These are phyloP conservation scores for Termitomyces sp. DNA, from an alignment of 768 basidiomycete genomes.

Conservation along the genomic window DNA sequence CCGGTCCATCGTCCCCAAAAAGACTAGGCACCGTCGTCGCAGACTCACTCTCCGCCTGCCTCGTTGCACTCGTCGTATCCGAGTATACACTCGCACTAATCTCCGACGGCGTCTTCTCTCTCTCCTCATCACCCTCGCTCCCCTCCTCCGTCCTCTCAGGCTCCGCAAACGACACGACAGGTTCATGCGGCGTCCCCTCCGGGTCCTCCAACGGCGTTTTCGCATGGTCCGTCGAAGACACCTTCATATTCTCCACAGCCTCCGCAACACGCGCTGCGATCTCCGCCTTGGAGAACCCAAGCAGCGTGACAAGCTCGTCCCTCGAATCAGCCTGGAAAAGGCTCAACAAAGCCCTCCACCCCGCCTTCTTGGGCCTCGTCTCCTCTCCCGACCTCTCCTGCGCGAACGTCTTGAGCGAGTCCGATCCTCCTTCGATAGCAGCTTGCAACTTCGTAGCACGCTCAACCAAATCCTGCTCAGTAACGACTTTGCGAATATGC, in stretches of 20 bases:
- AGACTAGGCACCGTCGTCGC: conserved; percentile 85
- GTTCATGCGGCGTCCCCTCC: conserved; percentile 55
- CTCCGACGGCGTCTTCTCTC: conserved; percentile 68
- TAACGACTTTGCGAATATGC: conserved; percentile 74
- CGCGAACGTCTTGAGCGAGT: conserved; percentile 66
- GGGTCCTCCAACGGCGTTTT: conserved; percentile 36
- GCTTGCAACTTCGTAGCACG: conserved; percentile 66
- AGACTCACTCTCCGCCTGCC: conserved; percentile 67
- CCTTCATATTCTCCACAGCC: conserved; percentile 75
- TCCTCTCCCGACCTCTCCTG: conserved; percentile 48
- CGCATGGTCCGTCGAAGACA: conserved; percentile 33
- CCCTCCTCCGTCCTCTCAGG: conserved; percentile 54
- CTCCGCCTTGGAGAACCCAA: conserved; percentile 92
- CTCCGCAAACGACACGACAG: conserved; percentile 84
- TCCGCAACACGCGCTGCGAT: conserved; percentile 76
- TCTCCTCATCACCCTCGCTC: conserved; percentile 32
- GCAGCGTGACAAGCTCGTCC: conserved; percentile 84
- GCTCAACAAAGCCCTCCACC: conserved; percentile 87
- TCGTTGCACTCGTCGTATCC: conserved; percentile 55
- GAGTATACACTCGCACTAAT: conserved; percentile 63
- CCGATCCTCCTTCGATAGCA: conserved; percentile 50
- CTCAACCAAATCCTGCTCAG: conserved; percentile 72
- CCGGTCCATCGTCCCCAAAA: conserved; percentile 78
- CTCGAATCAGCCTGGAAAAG: conserved; percentile 88
- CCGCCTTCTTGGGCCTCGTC: conserved; percentile 38